Conservation (phyloP, 352 stramenopile species). For the Pythium pectinolyticum region DNA sequence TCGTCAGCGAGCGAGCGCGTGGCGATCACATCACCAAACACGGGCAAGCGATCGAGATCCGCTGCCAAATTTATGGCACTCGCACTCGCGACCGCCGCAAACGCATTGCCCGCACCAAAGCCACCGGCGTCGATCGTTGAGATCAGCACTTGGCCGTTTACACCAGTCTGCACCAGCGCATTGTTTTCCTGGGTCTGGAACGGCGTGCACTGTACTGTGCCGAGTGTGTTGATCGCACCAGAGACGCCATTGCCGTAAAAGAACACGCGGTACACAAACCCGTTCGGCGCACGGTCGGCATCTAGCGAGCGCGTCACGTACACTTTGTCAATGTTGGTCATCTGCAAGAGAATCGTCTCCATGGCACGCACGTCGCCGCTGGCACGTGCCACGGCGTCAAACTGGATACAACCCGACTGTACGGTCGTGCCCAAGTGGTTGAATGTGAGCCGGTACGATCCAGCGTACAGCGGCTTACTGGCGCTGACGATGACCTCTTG, state of each 20-base stretch:
- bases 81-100: slow-evolving; percentile 40
- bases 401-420: slow-evolving; percentile 55
- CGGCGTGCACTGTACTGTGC: slow-evolving; percentile 29
- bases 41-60: slow-evolving; percentile 52
- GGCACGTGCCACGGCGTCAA: slow-evolving; percentile 49
- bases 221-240: slow-evolving; percentile 30
- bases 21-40: slow-evolving; percentile 63
- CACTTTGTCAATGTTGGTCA: slow-evolving; percentile 79
- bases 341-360: slow-evolving; percentile 46
- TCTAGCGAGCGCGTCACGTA: slow-evolving; percentile 59
- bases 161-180: slow-evolving; percentile 37
- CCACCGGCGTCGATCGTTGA: slow-evolving; percentile 51
- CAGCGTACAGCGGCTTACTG: slow-evolving; percentile 45
- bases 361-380: slow-evolving; percentile 40
- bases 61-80: slow-evolving; percentile 46
- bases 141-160: slow-evolving; percentile 35
- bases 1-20: slow-evolving; percentile 63
- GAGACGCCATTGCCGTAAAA: slow-evolving; percentile 78
- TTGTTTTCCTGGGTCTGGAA: slow-evolving; percentile 78
- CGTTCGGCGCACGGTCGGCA: slow-evolving; percentile 37
- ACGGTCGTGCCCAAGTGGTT: slow-evolving; percentile 35
- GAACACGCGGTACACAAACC: slow-evolving; percentile 71
- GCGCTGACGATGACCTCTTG: slow-evolving; percentile 67
- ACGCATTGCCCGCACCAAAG: slow-evolving; percentile 50
- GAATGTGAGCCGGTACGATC: slow-evolving; percentile 62